A percentile compares a stretch with the other conserved stretches of the same genome.
Evolutionary conservation across 2,329 filamentous ascomycete species (phyloP).

Genomic region (Curvularia verruculosa): DNA sequence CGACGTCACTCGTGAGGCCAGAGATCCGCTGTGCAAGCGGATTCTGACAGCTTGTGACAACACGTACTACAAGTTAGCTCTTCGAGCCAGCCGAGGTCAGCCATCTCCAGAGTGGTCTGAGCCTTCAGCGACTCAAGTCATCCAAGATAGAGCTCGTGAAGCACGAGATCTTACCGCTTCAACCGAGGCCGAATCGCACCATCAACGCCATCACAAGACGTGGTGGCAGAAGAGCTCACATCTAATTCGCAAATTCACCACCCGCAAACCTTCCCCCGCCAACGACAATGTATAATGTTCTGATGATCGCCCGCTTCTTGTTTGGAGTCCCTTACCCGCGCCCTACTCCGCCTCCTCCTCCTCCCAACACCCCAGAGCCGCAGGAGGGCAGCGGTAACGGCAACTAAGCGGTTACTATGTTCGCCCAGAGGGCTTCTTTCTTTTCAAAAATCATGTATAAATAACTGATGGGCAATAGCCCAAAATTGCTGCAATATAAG

Average conservation of each 20-base stretch:
- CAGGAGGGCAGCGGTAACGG: too few relatives aligned
- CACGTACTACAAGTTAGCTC: conserved; percentile 13
- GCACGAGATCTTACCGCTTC: conserved; percentile 22
- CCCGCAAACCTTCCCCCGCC: conserved; percentile 9
- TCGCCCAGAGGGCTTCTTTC: too few relatives aligned
- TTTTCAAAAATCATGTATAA: too few relatives aligned
- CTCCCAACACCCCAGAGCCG: too few relatives aligned
- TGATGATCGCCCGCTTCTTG: not conserved
- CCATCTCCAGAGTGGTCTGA: conserved; percentile 20
- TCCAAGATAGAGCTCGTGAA: conserved; percentile 31
- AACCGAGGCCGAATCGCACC: conserved; percentile 30
- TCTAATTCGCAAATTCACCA: conserved; percentile 23
- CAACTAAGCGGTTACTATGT: too few relatives aligned
- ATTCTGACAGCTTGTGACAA: conserved; percentile 30
- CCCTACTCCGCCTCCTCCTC: too few relatives aligned
- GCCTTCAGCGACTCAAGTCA: conserved; percentile 16
- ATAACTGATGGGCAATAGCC: too few relatives aligned
- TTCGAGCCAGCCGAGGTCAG: conserved; percentile 21
- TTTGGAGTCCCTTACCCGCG: too few relatives aligned
- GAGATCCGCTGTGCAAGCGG: conserved; percentile 31
- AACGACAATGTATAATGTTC: not conserved
- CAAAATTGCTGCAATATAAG: too few relatives aligned
- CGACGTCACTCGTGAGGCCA: conserved; percentile 29
- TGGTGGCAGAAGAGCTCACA: conserved; percentile 33
- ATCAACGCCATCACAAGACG: conserved; percentile 27